A percentile compares a stretch with the other conserved stretches of the same genome.
Conservation (phyloP, 106 monocot genomes). For the Phalaenopsis aphrodite region DNA sequence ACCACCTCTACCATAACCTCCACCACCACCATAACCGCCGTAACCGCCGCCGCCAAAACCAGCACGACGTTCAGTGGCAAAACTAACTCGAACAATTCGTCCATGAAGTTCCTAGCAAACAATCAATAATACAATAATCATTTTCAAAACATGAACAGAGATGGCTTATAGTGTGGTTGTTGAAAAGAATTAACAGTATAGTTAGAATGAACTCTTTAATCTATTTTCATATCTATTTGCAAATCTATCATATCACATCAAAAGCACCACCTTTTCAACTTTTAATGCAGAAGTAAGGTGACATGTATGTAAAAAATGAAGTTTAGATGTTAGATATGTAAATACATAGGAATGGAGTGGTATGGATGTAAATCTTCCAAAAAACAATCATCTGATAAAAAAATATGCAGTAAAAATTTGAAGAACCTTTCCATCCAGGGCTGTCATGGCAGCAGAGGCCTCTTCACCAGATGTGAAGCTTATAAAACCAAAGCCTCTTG, state of each 20-base stretch:
- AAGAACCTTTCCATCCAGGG: slow-evolving; percentile 74
- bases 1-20: not conserved
- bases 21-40: not conserved
- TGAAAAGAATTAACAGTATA: no score
- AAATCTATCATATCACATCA: no score
- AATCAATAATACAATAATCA: not conserved
- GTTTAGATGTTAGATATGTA: no score
- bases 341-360: no score
- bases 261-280: no score
- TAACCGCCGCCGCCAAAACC: not conserved
- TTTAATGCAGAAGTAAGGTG: no score
- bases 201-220: no score
- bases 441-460: slow-evolving; percentile 58
- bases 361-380: no score
- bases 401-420: not conserved
- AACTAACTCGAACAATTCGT: not conserved
- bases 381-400: not conserved
- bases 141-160: no score
- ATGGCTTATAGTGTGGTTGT: no score
- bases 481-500: slow-evolving; percentile 24
- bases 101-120: not conserved
- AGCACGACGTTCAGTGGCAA: not conserved
- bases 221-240: no score
- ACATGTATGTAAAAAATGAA: no score
- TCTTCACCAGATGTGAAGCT: slow-evolving; percentile 60